Base-by-base conservation (phyloP, 352 stramenopile genomes). In the Pythium folliculosum region DNA sequence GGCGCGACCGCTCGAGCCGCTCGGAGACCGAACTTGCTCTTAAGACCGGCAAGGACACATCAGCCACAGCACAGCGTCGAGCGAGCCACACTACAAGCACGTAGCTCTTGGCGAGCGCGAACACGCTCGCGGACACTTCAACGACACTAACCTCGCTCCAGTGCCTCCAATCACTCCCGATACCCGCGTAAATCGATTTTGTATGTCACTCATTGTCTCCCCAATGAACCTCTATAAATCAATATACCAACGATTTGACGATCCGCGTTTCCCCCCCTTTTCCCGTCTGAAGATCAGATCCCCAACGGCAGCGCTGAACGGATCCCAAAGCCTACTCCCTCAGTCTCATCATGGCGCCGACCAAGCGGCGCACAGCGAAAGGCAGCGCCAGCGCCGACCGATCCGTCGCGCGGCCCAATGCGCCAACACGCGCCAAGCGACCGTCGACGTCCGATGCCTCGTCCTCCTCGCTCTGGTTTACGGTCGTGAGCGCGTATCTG, bases 401-500 rank as follows among this genome's bases (percentile, higher is more conserved):
- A 17, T 12, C 60, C 14, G 62, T 69, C 17, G 62, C 62, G 12
- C 62, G 62, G 2, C 62, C 62, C 4, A 69, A 69, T 57, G 52
- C 17, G 27, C 43, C 43, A 6, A 16, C 51, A 17, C 62, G 53
- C 22, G 32, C 12, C 27, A 54, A 49, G 43, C 30, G 30, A 4
- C 44, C 7, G 5, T 17, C 50, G 14, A 40, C 51, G 10, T 19
- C 60, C 25, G 60, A 38, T 14, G 5, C 38, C 44, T 37, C 32
- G 38, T 22, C 19, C 17, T 43, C 55, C 4, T 60, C 47, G 47
- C 38, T 60, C 23, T 70, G 63, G 63, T 21, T 12, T 13, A 44
- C 51, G 22, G 5, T 70, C 22, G 53, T 59, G 13, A 73, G 56
- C 10, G 48, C 50, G 1, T 63, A 76, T 55, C 49, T 90, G 10